These are phyloP conservation scores for Penicillium fuscoglaucum DNA, from an alignment of 2,329 filamentous ascomycete species.

Conservation along the genomic window DNA sequence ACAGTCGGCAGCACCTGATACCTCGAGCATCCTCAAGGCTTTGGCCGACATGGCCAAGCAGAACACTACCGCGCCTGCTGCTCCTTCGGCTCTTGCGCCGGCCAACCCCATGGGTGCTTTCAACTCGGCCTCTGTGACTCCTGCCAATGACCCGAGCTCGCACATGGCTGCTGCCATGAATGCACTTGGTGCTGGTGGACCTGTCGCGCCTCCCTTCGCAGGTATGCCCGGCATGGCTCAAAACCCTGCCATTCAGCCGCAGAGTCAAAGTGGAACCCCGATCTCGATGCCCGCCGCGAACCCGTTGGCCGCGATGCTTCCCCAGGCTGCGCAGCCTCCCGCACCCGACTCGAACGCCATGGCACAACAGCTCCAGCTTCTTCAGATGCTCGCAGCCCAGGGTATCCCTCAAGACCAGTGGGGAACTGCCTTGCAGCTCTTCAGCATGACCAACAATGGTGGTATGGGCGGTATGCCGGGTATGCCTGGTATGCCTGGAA, in stretches of 20 bases:
- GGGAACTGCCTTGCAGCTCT: slow-evolving; percentile 56
- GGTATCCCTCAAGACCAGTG: slow-evolving; percentile 78
- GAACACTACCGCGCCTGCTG: slow-evolving; percentile 57
- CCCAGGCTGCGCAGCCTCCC: slow-evolving; percentile 38
- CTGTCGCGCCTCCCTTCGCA: slow-evolving; percentile 51
- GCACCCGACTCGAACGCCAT: slow-evolving; percentile 52
- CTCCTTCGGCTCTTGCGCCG: slow-evolving; percentile 38
- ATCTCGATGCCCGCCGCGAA: slow-evolving; percentile 45
- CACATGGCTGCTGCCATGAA: slow-evolving; percentile 60
- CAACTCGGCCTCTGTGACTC: slow-evolving; percentile 48
- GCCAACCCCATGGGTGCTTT: slow-evolving; percentile 52
- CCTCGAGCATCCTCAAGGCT: slow-evolving; percentile 70
- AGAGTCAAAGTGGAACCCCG: slow-evolving; percentile 43
- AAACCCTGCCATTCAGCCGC: slow-evolving; percentile 39
- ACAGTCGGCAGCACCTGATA: slow-evolving; percentile 51
- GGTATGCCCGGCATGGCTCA: slow-evolving; percentile 44
- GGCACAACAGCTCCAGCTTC: slow-evolving; percentile 69
- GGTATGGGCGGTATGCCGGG: slow-evolving; percentile 27
- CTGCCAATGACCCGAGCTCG: slow-evolving; percentile 47
- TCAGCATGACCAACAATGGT: slow-evolving; percentile 40
- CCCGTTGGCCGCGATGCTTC: slow-evolving; percentile 45
- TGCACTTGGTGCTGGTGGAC: slow-evolving; percentile 40
- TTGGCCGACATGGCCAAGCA: slow-evolving; percentile 79
- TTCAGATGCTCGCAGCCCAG: slow-evolving; percentile 73
- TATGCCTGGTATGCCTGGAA: slow-evolving; percentile 33